Evolutionary conservation across 495 filamentous ascomycete species (phyloP).

Genomic region (Mytilinidion resinicola): DNA sequence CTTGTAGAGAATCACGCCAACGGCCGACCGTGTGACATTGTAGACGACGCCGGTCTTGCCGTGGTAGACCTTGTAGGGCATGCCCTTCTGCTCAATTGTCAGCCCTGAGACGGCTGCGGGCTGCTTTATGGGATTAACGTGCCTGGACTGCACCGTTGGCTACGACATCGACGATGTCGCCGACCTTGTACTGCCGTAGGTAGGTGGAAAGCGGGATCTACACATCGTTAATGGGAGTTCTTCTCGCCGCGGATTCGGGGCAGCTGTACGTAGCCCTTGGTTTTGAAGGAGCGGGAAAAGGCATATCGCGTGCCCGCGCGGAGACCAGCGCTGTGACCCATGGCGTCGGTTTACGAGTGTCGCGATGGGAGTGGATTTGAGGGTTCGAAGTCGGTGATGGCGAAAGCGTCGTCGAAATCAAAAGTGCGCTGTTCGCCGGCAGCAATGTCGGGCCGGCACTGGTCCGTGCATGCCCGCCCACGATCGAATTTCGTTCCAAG

Average conservation of each 20-base stretch:
- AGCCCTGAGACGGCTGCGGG: slow-evolving; percentile 3
- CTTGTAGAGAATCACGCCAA: slow-evolving; percentile 76
- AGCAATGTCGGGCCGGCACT: too few species aligned
- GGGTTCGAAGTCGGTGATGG: slow-evolving; percentile 1
- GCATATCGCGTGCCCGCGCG: slow-evolving; percentile 76
- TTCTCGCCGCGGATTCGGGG: background rate
- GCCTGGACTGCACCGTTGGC: slow-evolving; percentile 94
- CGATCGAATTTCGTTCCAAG: too few species aligned
- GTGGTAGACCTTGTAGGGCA: slow-evolving; percentile 99
- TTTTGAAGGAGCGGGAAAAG: slow-evolving; percentile 86
- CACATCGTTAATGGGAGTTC: slow-evolving; percentile 57
- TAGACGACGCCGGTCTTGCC: slow-evolving; percentile 97
- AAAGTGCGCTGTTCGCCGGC: too few species aligned
- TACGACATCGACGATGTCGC: slow-evolving; percentile 95
- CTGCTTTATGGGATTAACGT: slow-evolving; percentile 6
- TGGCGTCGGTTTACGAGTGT: slow-evolving; percentile 42
- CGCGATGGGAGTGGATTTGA: slow-evolving; percentile 5
- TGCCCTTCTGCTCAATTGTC: slow-evolving; percentile 43
- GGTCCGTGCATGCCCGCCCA: too few species aligned
- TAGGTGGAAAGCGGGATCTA: slow-evolving; percentile 89
- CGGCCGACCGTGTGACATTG: slow-evolving; percentile 93
- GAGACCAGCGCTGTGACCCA: slow-evolving; percentile 97
- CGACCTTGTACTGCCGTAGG: slow-evolving; percentile 78
- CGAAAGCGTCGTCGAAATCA: background rate
- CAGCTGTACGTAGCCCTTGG: slow-evolving; percentile 83